phyloP scores from a whole-genome alignment of 345 rosid genomes.

The Moricandia moricandioides region DNA sequence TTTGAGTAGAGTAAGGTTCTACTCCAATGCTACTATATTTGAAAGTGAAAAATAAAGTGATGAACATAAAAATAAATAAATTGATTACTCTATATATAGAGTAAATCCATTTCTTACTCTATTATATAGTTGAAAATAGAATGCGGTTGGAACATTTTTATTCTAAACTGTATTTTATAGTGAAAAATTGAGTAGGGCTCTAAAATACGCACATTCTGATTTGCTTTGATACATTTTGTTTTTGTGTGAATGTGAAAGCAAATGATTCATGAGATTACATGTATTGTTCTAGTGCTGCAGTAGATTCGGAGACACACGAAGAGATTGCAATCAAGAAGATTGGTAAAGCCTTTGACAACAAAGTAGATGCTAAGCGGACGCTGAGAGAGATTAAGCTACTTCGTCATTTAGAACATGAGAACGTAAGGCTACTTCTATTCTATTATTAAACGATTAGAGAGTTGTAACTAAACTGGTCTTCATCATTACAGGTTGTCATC shows the following conservation, averaged over 20 bases:
- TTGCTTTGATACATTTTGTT: neutral
- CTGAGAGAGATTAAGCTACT: slow-evolving; percentile 62
- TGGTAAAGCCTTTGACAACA: slow-evolving; percentile 54
- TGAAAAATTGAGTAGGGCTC: no score
- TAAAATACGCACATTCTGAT: no score
- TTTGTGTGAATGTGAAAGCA: neutral
- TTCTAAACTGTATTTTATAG: no score
- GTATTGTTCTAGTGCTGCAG: slow-evolving; percentile 49
- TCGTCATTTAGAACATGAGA: slow-evolving; percentile 52
- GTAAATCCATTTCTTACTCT: no score
- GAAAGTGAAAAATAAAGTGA: no score
- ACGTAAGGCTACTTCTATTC: slow-evolving; percentile 9
- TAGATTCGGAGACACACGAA: slow-evolving; percentile 48
- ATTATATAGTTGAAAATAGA: no score
- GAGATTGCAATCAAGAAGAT: slow-evolving; percentile 63
- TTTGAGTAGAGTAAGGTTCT: no score
- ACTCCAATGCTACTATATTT: no score
- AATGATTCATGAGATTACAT: neutral
- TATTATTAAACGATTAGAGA: neutral
- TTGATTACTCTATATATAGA: no score
- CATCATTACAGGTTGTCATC: slow-evolving; percentile 39
- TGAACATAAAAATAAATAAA: no score
- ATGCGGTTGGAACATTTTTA: no score
- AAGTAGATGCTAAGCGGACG: slow-evolving; percentile 56
- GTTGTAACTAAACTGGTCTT: neutral